Evolutionary conservation across 2,329 filamentous ascomycete genomes (phyloP), one percentile per base, ranked within the genome.

Genomic region (Ceratocystis papillata): DNA sequence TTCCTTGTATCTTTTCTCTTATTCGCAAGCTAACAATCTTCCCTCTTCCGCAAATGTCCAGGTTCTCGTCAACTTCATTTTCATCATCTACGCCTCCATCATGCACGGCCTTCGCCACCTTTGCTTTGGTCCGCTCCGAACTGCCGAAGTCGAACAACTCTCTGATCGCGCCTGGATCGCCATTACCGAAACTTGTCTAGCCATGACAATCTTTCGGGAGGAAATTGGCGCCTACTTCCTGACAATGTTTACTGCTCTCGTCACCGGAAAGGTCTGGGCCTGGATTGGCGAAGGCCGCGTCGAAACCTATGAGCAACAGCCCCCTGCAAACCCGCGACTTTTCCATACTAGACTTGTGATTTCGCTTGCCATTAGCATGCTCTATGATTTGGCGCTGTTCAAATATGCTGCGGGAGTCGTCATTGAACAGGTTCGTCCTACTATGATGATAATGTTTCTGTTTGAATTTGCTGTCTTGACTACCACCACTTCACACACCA

Each of bases 371-470:
- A 76, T 96, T 64, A 93, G 92, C 69, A 81, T 96, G 67, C 70
- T 85, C 17, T 96, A 96, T 77, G 88, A 96, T 73, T 74, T 86
- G 28, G 87, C 82, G 73, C 85, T 99, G 77, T 84, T 96, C 70
- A 82, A 81, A 62, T 96, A 96, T 74, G 87, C 88, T 67, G 81
- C 96, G 68, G 83, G 86, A 33, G 90, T 88, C 0, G 92, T 97
- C 41, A 85, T 96, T 62, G 86, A 89, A 67, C 87, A 95, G 73
- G 90, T 93, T 1, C 83, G 88, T n/a, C 91, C 93, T 0, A 94
- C 95, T 67, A 97, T 99, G 89, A 99, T 97, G 91, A 91, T 99
- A 69, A 97, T 99, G 91, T 99, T 99, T 73, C 85, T 95, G 5
- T 99, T 99, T 71, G 94, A 99, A 75, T 97, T 97, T 73, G 92